phyloP scores from a whole-genome alignment of 805 yeast species.

The Candida odintsovae region DNA sequence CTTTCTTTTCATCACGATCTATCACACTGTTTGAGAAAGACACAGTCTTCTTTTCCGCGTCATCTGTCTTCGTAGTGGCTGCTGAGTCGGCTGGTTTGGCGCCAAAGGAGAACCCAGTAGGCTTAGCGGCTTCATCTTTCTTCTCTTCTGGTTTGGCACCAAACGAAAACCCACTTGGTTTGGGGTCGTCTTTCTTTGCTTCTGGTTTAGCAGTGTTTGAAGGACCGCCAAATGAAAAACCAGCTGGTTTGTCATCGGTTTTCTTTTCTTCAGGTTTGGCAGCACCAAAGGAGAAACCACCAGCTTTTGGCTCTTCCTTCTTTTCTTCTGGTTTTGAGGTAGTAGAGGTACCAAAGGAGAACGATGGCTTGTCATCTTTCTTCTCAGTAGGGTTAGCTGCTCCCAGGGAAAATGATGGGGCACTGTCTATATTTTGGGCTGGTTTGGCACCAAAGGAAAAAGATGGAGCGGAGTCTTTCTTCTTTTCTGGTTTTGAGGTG shows the following conservation, averaged over 20 bases:
- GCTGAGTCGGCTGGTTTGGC: constrained; percentile 12
- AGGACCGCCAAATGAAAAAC: constrained; percentile 19
- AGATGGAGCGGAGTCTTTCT: constrained; percentile 10
- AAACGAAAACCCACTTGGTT: constrained; percentile 12
- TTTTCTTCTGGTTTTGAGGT: not conserved
- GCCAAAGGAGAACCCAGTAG: constrained; percentile 7
- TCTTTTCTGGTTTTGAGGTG: constrained; percentile 7
- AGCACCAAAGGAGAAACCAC: constrained; percentile 1
- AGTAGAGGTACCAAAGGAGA: not conserved
- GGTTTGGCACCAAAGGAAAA: constrained; percentile 14
- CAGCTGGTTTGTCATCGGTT: constrained; percentile 5
- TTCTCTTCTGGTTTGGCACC: constrained; percentile 4
- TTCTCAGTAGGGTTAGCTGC: constrained; percentile 11
- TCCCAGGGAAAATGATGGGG: not conserved
- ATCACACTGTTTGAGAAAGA: constrained; percentile 22
- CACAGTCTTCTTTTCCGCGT: constrained; percentile 23
- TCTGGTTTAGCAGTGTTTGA: constrained; percentile 2
- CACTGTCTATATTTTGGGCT: not conserved
- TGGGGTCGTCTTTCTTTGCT: constrained; percentile 10
- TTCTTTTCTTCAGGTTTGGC: constrained; percentile 11
- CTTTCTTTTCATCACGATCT: constrained; percentile 25
- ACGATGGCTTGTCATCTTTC: not conserved
- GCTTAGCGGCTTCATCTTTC: constrained; percentile 5
- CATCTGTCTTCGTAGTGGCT: constrained; percentile 8
- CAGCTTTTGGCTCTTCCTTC: constrained; percentile 1